Conservation (phyloP, 139 green algal species). For the Chlorella sp. region DNA sequence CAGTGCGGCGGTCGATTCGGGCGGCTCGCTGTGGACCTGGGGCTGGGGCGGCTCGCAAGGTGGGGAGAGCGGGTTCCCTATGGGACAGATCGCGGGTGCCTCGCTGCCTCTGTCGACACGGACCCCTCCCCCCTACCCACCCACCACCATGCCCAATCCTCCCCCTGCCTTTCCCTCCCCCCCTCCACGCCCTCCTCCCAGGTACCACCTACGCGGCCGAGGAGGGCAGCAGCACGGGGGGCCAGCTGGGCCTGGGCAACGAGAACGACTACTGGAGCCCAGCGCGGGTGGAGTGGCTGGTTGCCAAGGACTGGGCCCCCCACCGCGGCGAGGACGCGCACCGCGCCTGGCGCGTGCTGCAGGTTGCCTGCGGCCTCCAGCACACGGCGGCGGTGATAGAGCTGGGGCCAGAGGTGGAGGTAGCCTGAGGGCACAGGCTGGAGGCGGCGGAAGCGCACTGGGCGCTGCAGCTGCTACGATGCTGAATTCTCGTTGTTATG, state of each 20-base stretch:
- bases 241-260: slow-evolving; percentile 54
- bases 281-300: slow-evolving; percentile 20
- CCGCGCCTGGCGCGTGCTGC: slow-evolving; percentile 28
- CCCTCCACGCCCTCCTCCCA: background rate
- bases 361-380: slow-evolving; percentile 52
- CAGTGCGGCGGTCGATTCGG: slow-evolving; percentile 30
- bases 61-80: background rate
- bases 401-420: slow-evolving; percentile 3
- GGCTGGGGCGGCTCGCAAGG: slow-evolving; percentile 50
- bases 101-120: background rate
- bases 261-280: slow-evolving; percentile 56
- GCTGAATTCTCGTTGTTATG: no score
- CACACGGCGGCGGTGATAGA: slow-evolving; percentile 53
- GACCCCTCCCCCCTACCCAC: background rate
- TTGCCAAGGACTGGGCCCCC: slow-evolving; percentile 9
- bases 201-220: slow-evolving; percentile 31
- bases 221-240: slow-evolving; percentile 30
- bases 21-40: slow-evolving; percentile 41
- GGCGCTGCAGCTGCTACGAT: no score
- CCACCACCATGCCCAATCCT: background rate
- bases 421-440: no score
- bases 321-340: slow-evolving; percentile 4
- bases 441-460: no score
- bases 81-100: background rate
- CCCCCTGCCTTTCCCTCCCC: background rate